A percentile compares a stretch with the other conserved stretches of the same genome.
phyloP scores from a whole-genome alignment of 257 asterid species.

The Mentha longifolia region DNA sequence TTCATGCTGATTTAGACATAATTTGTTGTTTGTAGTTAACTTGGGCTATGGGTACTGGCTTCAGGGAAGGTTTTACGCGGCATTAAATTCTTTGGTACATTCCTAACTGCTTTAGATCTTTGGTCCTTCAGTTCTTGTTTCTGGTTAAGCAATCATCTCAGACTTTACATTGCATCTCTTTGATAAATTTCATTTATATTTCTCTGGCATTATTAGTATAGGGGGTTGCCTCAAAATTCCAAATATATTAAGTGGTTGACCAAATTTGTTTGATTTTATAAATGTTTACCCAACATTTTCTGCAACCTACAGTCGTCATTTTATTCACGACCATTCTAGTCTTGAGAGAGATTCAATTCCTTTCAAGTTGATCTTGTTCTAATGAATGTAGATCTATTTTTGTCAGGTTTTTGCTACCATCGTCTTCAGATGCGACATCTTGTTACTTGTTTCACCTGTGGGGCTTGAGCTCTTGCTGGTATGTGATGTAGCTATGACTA shows the following conservation, averaged over 20 bases:
- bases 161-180: slow-evolving; percentile 14
- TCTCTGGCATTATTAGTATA: neutral
- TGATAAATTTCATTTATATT: slow-evolving; percentile 17
- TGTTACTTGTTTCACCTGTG: slow-evolving; percentile 77
- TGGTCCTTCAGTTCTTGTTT: slow-evolving; percentile 43
- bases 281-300: slow-evolving; percentile 12
- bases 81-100: slow-evolving; percentile 84
- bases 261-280: slow-evolving; percentile 1
- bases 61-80: slow-evolving; percentile 68
- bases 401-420: slow-evolving; percentile 79
- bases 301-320: neutral
- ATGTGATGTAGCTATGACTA: slow-evolving; percentile 36
- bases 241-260: neutral
- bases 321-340: neutral
- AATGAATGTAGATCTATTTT: slow-evolving; percentile 40
- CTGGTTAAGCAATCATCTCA: slow-evolving; percentile 1
- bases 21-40: slow-evolving; percentile 60
- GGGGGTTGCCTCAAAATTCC: neutral
- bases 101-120: slow-evolving; percentile 41
- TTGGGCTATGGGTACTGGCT: slow-evolving; percentile 97
- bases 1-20: slow-evolving; percentile 31
- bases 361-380: slow-evolving; percentile 21
- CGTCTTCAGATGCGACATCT: slow-evolving; percentile 89
- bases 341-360: neutral
- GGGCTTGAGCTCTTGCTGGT: slow-evolving; percentile 91